Evolutionary conservation across 2,329 filamentous ascomycete species (phyloP), one percentile per base, ranked within the genome.

Genomic region (Trichoderma semiorbis): DNA sequence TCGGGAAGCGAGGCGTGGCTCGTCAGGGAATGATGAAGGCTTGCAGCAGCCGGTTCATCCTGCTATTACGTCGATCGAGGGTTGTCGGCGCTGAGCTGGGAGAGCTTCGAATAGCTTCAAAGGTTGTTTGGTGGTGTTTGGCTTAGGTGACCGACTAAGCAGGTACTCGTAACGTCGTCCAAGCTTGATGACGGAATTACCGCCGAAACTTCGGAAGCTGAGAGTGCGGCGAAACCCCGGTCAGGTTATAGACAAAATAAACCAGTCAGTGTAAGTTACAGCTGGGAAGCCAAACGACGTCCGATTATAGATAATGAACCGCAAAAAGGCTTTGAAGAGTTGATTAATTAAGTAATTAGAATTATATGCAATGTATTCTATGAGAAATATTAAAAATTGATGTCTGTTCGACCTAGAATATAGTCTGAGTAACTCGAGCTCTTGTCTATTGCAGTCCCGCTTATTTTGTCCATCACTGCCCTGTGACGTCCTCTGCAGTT

Each of bases 1-100:
- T 50, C 43, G 47, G 16, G 24, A 58, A 57, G 11, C 26, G 43
- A 64, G 34, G 32, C 24, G 32, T 26, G 18, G 36, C 60, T 34
- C 55, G 50, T 72, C 43, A 71, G 63, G 62, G 43, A 5, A 26
- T 57, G 47, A 50, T 67, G 43, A 47, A 50, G 39, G 34, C 30
- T 34, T 47, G 71, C 55, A 39, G 72, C 53, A 34, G 55, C 39
- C 43, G 24, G 69, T 58, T 71, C 72, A 71, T 73, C 69, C 72
- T 73, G 69, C 36, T 68, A 16, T 69, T 16, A 55, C 58, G 64
- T 47, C 18, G 43, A 34, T 39, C 16, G 57, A 30, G 18, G 14
- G 43, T 18, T 18, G 61, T 21, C 24, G 34, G 24, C 18, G 68
- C 18, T 36, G 39, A 12, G n/a, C 11, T 39, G 47, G 32, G 32